Base-by-base conservation (phyloP, 768 basidiomycete genomes). In the Lactarius pseudohatsudake region DNA sequence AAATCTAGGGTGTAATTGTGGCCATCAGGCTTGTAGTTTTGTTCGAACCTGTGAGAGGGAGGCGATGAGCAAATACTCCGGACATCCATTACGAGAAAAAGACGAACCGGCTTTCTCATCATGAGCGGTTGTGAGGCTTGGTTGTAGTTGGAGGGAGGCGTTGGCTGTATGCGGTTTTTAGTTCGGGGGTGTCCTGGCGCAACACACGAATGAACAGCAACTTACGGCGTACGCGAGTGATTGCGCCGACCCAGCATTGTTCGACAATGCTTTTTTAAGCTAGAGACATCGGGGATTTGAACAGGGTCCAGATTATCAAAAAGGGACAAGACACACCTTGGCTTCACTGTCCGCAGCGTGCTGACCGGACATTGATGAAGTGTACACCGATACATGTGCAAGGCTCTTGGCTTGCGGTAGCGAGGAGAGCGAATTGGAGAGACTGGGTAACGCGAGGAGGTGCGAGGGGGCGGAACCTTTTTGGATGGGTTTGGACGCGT, bases 331-430 rank as follows among this genome's bases (percentile, higher is more conserved):
- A n/a, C 77, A 64, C 50, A 90, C 90, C 84, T 91, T 90, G 47
- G 88, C 89, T 76, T 91, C 86, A 71, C 90, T 90, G 75, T 90
- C 85, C 5, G 86, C 84, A 40, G 85, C 84, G 41, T 84, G 83
- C 64, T 85, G 83, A 1, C 86, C 84, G 73, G 88, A 88, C 86
- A 89, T 76, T 67, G 76, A 73, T 72, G 80, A 83, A 1, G 84
- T 85, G 76, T 92, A 90, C 1, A 92, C 78, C 0, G 85, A 78
- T 34, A 92, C 81, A 71, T 81, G 81, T 70, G 84, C 82, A 60
- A 92, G 80, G 76, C 83, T 88, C 72, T 85, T 90, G 10, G 90
- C 90, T 70, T 88, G 84, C 0, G 90, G 89, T 45, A 92, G 81
- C 0, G 85, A 79, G 60, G 87, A 85, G 61, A 92, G 83, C 2